Conservation (phyloP, 1,284 basidiomycete species). For the Phylloporus gajari region DNA sequence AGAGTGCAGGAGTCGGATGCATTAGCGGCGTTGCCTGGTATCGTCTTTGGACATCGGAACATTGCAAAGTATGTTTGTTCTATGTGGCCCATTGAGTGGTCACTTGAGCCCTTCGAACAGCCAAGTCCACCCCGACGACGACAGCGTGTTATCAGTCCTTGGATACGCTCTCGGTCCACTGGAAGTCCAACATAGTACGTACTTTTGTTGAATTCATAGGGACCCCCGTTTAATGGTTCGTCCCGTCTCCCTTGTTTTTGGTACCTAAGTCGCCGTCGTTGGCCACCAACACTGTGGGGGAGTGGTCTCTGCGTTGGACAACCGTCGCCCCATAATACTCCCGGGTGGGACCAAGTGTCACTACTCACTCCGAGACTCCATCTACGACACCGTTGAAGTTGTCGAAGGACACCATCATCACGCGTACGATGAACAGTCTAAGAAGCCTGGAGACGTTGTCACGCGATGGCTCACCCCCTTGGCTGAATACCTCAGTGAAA, state of each 20-base stretch:
- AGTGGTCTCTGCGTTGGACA: conserved; percentile 28
- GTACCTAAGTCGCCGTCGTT: conserved; percentile 31
- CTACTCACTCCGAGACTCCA: conserved; percentile 20
- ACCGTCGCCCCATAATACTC: background rate
- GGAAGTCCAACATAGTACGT: conserved; percentile 34
- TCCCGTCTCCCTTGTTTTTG: too few species aligned
- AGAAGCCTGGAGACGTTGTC: conserved; percentile 47
- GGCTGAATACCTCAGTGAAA: conserved; percentile 49
- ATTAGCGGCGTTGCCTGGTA: conserved; percentile 53
- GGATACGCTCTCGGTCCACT: conserved; percentile 30
- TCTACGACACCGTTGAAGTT: background rate
- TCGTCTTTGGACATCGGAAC: conserved; percentile 63
- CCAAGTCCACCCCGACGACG: conserved; percentile 38
- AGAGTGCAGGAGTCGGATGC: conserved; percentile 57
- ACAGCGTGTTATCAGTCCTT: conserved; percentile 36
- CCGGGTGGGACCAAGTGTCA: conserved; percentile 11
- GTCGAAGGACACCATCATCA: background rate
- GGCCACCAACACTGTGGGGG: conserved; percentile 42
- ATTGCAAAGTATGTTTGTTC: conserved; percentile 52
- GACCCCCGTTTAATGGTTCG: background rate
- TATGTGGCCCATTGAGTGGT: background rate
- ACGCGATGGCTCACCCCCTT: conserved; percentile 80
- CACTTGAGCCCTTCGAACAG: conserved; percentile 19
- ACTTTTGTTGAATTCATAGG: too few species aligned
- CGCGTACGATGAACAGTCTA: conserved; percentile 19